Base-by-base conservation (phyloP, 805 yeast genomes). In the Yamadazyma sp. region DNA sequence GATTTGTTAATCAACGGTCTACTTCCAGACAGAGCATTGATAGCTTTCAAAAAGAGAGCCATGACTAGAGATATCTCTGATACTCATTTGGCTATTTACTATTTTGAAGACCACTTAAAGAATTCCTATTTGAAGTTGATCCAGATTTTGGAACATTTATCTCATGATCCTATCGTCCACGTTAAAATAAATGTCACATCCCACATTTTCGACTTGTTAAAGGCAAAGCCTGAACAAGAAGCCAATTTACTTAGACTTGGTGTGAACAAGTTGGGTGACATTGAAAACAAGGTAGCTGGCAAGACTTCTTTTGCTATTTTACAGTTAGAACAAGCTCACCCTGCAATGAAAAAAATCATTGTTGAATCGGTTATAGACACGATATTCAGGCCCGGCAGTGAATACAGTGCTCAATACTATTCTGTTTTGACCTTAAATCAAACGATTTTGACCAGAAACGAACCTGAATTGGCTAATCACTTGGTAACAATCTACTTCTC, bases 161-260 rank as follows among this genome's bases (percentile, higher is more conserved):
- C 87, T n/a, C 95, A 87, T 54, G 99, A 93, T 59, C 84, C 96
- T 10, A 89, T 93, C 49, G 78, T 82, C 42, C 91, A 85, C 55
- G 95, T 91, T 29, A 80, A 95, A 59, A 73, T 82, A 70, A 85
- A 79, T 45, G 79, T 84, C 19, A 76, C 89, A 22, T 68, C 77
- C 27, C 89, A 86, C 54, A 75, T 90, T 21, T 85, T 89, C 49
- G 95, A 85, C 40, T 69, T 93, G 29, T 67, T 93, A 42, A 80
- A 80, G 46, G 71, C 83, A 5, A 91, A 90, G 60, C 98, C 99
- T 3, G 99, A 93, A 66, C 99, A 93, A 69, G 99, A 93, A 61
- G 95, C 82, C 36, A 93, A 93, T 59, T 68, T 93, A 48, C 71
- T 93, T 52, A 76, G 89, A 50, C 71, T 93, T 37, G 96, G 95